Conservation (phyloP, 768 basidiomycete genomes). For the Suillus subaureus region DNA sequence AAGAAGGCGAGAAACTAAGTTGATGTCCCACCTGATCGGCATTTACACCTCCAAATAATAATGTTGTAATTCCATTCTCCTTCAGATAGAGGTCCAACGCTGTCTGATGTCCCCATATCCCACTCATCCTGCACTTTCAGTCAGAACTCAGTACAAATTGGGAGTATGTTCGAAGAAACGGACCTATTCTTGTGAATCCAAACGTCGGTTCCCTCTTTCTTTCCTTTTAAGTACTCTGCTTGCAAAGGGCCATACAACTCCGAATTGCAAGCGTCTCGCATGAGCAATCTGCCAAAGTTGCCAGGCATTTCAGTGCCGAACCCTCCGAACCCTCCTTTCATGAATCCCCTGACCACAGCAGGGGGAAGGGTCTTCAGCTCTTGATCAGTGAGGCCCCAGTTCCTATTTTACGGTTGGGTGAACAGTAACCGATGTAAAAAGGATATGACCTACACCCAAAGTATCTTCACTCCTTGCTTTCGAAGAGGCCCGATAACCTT, state of each 20-base stretch:
- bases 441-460: constrained; percentile 57
- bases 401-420: constrained; percentile 37
- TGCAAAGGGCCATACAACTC: constrained; percentile 68
- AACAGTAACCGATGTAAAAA: neutral
- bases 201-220: constrained; percentile 58
- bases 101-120: constrained; percentile 65
- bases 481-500: constrained; percentile 51
- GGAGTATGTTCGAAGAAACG: neutral
- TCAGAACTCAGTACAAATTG: neutral
- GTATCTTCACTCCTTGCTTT: constrained; percentile 52
- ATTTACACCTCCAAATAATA: constrained; percentile 68
- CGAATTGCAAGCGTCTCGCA: constrained; percentile 60
- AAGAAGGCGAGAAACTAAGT: neutral
- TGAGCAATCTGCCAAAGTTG: constrained; percentile 55
- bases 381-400: constrained; percentile 71
- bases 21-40: constrained; percentile 54
- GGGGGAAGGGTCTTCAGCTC: constrained; percentile 66
- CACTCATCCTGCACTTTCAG: constrained; percentile 53
- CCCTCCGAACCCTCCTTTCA: constrained; percentile 47
- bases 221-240: constrained; percentile 52
- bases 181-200: constrained; percentile 77
- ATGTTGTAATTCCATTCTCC: constrained; percentile 61
- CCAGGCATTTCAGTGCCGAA: constrained; percentile 58
- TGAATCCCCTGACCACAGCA: constrained; percentile 56
- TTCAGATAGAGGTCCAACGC: constrained; percentile 62